A percentile compares a stretch with the other conserved stretches of the same genome.
Evolutionary conservation across 2,329 filamentous ascomycete species (phyloP).

Genomic region (Ceratocystis lukuohia): DNA sequence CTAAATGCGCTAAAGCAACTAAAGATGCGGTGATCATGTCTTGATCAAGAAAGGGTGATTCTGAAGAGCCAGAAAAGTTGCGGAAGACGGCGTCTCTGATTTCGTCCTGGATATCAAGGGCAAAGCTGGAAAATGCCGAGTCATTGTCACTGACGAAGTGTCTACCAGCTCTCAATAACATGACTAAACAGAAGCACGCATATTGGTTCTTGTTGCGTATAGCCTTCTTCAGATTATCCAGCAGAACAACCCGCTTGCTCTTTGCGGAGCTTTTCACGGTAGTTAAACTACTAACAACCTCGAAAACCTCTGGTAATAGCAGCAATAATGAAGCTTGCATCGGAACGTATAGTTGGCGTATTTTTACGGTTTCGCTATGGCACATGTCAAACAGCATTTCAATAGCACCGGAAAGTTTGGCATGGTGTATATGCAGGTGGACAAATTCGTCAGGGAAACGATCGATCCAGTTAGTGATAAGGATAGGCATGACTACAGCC

Average conservation of each 20-base stretch:
- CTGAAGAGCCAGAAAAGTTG: constrained; percentile 34
- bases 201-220: constrained; percentile 52
- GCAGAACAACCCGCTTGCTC: constrained; percentile 51
- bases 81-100: constrained; percentile 52
- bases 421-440: constrained; percentile 45
- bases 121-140: constrained; percentile 50
- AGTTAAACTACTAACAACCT: constrained; percentile 53
- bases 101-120: constrained; percentile 56
- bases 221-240: constrained; percentile 50
- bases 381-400: constrained; percentile 60
- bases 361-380: constrained; percentile 43
- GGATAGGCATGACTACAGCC: constrained; percentile 46
- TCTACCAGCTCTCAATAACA: constrained; percentile 47
- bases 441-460: constrained; percentile 52
- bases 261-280: constrained; percentile 49
- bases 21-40: constrained; percentile 54
- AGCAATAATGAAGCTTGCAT: constrained; percentile 50
- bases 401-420: constrained; percentile 49
- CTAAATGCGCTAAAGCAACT: constrained; percentile 49
- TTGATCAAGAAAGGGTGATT: constrained; percentile 43
- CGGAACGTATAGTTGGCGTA: constrained; percentile 41
- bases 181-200: constrained; percentile 52
- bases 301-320: constrained; percentile 54
- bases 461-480: constrained; percentile 54
- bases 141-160: constrained; percentile 52